These are phyloP conservation scores for Lachancea sp. DNA, from an alignment of 805 yeast species.

Conservation along the genomic window DNA sequence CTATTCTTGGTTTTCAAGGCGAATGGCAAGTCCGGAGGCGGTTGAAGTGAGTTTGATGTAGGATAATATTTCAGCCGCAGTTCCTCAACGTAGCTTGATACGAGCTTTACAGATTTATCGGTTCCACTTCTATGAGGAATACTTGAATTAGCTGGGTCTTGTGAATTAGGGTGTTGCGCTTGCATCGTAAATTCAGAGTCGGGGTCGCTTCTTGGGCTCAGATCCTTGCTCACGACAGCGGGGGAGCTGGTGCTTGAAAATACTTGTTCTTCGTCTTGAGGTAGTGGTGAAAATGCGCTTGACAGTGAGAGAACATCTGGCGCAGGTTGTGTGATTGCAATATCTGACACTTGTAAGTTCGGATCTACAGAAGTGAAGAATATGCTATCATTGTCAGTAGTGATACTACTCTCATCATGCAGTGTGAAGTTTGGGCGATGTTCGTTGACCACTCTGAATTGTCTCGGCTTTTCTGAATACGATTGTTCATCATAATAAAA, in stretches of 20 bases:
- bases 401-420: constrained; percentile 15
- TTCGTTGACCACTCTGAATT: constrained; percentile 29
- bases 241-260: neutral
- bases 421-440: constrained; percentile 26
- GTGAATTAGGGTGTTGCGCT: neutral
- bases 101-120: constrained; percentile 24
- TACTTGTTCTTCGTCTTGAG: neutral
- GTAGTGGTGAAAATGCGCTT: neutral
- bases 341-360: neutral
- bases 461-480: constrained; percentile 12
- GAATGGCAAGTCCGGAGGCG: constrained; percentile 33
- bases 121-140: constrained; percentile 2
- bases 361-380: neutral
- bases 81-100: constrained; percentile 33
- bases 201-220: neutral
- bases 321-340: neutral
- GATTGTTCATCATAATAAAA: constrained; percentile 3
- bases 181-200: constrained; percentile 2
- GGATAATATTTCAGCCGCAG: constrained; percentile 28
- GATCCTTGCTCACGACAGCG: neutral
- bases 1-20: constrained; percentile 30
- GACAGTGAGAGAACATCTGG: neutral
- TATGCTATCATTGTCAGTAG: constrained; percentile 10
- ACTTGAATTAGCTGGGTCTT: neutral
- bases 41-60: constrained; percentile 31